Conservation (phyloP, 108 stramenopile genomes). For the Schizochytrium sp. region DNA sequence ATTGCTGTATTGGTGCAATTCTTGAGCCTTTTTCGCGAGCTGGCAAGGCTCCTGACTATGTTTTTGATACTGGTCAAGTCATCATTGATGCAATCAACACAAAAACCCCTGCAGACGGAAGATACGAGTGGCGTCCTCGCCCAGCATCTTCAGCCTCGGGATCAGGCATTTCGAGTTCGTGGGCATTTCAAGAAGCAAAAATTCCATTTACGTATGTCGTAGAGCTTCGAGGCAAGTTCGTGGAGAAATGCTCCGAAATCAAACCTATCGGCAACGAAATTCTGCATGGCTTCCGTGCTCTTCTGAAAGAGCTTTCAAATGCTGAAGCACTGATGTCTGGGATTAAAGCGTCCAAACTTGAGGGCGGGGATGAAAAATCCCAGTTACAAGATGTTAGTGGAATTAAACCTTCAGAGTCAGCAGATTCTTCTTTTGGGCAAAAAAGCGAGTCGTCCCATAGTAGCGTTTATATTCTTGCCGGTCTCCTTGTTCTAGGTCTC, state of each 20-base stretch:
- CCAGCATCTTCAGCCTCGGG: constrained; percentile 38
- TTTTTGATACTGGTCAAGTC: constrained; percentile 34
- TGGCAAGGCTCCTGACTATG: constrained; percentile 51
- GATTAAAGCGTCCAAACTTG: neutral
- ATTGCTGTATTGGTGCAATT: constrained; percentile 46
- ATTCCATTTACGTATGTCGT: constrained; percentile 58
- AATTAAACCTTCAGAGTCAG: too few species aligned
- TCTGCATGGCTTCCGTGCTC: constrained; percentile 31
- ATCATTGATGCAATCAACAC: constrained; percentile 38
- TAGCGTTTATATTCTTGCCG: neutral
- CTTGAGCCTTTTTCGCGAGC: constrained; percentile 36
- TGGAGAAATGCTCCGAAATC: constrained; percentile 41
- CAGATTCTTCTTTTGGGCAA: too few species aligned
- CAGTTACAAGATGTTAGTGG: too few species aligned
- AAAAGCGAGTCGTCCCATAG: neutral
- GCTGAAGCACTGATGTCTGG: neutral
- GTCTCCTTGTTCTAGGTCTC: neutral
- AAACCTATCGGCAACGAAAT: constrained; percentile 53
- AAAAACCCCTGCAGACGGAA: constrained; percentile 35
- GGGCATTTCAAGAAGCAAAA: constrained; percentile 52
- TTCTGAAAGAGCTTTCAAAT: constrained; percentile 52
- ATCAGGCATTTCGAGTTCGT: constrained; percentile 9
- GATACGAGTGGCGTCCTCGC: constrained; percentile 52
- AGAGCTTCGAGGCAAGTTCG: constrained; percentile 48
- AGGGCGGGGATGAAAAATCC: too few species aligned